Percentiles rank a stretch among this genome's conserved stretches.
Evolutionary conservation across 495 filamentous ascomycete genomes (phyloP).

Genomic region (Cladorrhinum samala): DNA sequence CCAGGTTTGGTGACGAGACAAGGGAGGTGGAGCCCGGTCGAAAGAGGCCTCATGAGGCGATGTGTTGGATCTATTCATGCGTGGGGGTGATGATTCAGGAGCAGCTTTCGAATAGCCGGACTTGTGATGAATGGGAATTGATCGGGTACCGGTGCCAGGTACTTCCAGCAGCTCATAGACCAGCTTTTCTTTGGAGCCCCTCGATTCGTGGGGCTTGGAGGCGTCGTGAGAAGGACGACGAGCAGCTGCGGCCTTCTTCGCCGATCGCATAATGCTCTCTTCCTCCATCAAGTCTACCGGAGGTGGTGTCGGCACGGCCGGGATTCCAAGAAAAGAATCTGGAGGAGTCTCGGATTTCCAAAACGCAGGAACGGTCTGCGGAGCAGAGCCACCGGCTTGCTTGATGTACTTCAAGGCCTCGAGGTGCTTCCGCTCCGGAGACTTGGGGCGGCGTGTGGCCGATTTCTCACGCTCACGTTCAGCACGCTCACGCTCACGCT

Average conservation of each 20-base stretch:
- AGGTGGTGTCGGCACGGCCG: constrained; percentile 31
- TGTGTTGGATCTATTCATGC: constrained; percentile 23
- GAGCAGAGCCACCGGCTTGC: constrained; percentile 8
- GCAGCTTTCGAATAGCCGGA: constrained; percentile 18
- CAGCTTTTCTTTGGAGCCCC: constrained; percentile 27
- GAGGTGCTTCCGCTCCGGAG: constrained; percentile 13
- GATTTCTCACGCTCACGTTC: constrained; percentile 27
- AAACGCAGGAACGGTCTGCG: constrained; percentile 4
- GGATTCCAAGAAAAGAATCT: constrained; percentile 17
- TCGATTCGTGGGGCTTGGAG: constrained; percentile 19
- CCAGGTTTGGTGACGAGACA: constrained; percentile 22
- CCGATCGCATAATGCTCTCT: constrained; percentile 19
- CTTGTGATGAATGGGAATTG: constrained; percentile 27
- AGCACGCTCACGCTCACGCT: constrained; percentile 27
- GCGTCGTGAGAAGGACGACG: constrained; percentile 40
- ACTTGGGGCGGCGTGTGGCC: constrained; percentile 19
- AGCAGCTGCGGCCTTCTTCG: constrained; percentile 20
- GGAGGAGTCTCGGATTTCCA: constrained; percentile 25
- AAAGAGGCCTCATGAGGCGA: constrained; percentile 14
- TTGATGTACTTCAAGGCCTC: constrained; percentile 20
- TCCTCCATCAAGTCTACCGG: constrained; percentile 26
- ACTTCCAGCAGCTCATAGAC: constrained; percentile 24
- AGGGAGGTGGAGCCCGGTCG: constrained; percentile 5
- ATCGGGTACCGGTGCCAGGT: constrained; percentile 18
- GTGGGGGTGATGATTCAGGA: constrained; percentile 23